Evolutionary conservation across 2,329 filamentous ascomycete species (phyloP), one percentile per base, ranked within the genome.

Genomic region (Pyricularia grisea): DNA sequence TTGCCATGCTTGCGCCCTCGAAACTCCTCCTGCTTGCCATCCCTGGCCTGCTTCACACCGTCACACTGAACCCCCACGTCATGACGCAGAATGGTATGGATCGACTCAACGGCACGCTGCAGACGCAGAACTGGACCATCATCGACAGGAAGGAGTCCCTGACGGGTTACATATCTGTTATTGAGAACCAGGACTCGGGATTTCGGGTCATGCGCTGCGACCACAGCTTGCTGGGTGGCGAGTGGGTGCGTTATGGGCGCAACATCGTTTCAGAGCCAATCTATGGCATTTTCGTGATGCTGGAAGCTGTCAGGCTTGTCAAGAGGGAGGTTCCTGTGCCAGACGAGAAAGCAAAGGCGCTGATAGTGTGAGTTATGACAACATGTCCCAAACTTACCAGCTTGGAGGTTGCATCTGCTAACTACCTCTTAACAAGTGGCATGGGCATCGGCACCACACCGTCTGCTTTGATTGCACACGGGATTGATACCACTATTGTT

Each of bases 211-310:
- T 99, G 84, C 88, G 95, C 70, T 97, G 93, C 77, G 95, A 98
- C 75, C 95, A 99, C 78, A 97, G 93, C 75, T 84, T 99, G 36
- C 85, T 99, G 1, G 95, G 95, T 60, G 95, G 95, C 50, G 92
- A 97, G 79, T 99, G 94, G 94, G 85, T 90, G 14, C 83, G 83
- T 60, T 81, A 79, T 73, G 78, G 74, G 78, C 89, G 77, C 70
- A 83, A 79, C 67, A 81, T 76, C 71, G 85, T 93, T 23, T 87
- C 88, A 12, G 95, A 99, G 79, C 93, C 94, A 0, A 92, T 99
- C 69, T 99, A 98, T 76, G 90, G 92, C 11, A 91, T 98, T n/a
- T 99, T 99, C 77, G 90, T 92, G 30, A 96, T 97, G 85, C 87
- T 99, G 1, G 95, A 99, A 78, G 93, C 94, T 3, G 90, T 98